These are phyloP conservation scores for Vaucheria bursata DNA, from an alignment of 352 stramenopile species.

Conservation along the genomic window DNA sequence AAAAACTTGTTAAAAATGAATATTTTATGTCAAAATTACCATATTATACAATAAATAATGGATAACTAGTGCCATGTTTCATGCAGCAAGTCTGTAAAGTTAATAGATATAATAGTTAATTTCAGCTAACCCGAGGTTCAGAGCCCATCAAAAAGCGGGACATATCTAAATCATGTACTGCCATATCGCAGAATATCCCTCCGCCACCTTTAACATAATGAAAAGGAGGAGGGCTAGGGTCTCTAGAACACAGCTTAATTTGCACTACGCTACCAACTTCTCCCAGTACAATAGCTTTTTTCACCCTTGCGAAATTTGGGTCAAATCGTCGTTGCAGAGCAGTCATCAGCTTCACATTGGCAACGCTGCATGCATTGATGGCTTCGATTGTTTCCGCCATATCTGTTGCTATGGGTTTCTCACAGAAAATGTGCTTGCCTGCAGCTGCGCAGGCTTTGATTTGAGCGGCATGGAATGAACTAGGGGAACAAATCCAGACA, in stretches of 20 bases:
- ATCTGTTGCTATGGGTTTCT: slow-evolving; percentile 87
- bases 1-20: too few species aligned
- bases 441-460: slow-evolving; percentile 75
- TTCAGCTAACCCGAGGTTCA: slow-evolving; percentile 63
- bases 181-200: slow-evolving; percentile 87
- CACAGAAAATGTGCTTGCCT: slow-evolving; percentile 88
- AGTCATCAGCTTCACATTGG: slow-evolving; percentile 83
- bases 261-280: slow-evolving; percentile 61
- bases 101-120: too few species aligned
- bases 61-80: too few species aligned
- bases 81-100: too few species aligned
- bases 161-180: slow-evolving; percentile 89
- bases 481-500: slow-evolving; percentile 90
- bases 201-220: slow-evolving; percentile 73
- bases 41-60: too few species aligned
- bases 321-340: slow-evolving; percentile 84
- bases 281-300: slow-evolving; percentile 58
- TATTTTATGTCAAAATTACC: too few species aligned
- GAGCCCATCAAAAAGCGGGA: slow-evolving; percentile 74
- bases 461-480: slow-evolving; percentile 80
- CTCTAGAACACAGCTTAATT: slow-evolving; percentile 64
- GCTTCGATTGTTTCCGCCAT: slow-evolving; percentile 67
- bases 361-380: slow-evolving; percentile 64
- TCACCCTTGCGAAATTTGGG: slow-evolving; percentile 81
- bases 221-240: slow-evolving; percentile 62